Base-by-base conservation (phyloP, 2,329 filamentous ascomycete genomes). In the Teratosphaeria gauchensis region DNA sequence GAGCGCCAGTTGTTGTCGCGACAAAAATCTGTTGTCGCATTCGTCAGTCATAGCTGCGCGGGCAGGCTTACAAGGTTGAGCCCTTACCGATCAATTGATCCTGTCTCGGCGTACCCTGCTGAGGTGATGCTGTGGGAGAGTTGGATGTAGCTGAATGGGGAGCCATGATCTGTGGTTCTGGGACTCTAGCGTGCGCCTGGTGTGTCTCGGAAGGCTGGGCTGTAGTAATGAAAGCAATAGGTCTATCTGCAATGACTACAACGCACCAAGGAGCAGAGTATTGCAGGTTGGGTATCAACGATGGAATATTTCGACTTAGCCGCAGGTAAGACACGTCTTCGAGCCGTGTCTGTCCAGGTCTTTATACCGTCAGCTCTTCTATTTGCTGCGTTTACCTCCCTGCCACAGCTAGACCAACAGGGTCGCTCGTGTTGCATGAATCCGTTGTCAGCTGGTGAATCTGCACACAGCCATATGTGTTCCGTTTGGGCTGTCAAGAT, bases 81-180 rank as follows among this genome's bases (percentile, higher is more conserved):
- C 54, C 60, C 69, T 58, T 58, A 74, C 72, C 65, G 53, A 65
- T 70, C 59, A 74, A 63, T 57, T 62, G 62, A 46, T 71, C 70
- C 59, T 73, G 70, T 59, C 71, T 68, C 51, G 68, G 65, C 56
- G 66, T 48, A 4, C 42, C 42, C 42, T 48, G 42, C 42, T 57
- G 42, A 51, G 56, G 42, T 19, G 58, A 53, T 21, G 55, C 33
- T 14, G 56, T 33, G 11, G 58, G 56, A 32, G 33, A 59, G 35
- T 62, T 62, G 42, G 61, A 62, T 54, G 60, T 57, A 35, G 62
- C 55, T 12, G 62, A 63, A 16, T 60, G 46, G n/a, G 57, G 28
- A 31, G 56, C 51, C 59, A 60, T 58, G 56, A n/a, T 51, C 16
- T 48, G 16, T 31, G 51, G 51, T 16, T n/a, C 51, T 28, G 51